Evolutionary conservation across 495 filamentous ascomycete genomes (phyloP), one percentile per base, ranked within the genome.

Genomic region (Delitschia confertaspora): DNA sequence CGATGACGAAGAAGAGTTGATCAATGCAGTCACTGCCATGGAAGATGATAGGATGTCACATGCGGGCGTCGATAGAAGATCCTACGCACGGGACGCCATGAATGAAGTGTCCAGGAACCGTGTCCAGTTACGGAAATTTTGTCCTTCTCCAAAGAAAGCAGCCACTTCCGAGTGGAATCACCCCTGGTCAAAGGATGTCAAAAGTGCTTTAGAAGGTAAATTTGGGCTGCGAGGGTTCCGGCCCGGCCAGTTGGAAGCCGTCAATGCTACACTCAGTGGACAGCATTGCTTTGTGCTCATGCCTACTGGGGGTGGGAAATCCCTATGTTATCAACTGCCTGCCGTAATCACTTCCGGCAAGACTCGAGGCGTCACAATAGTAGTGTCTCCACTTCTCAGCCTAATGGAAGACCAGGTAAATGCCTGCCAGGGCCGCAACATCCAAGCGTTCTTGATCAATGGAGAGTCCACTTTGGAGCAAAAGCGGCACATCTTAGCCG

Each of bases 241-340:
- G 6, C 72, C 73, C n/a, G 88, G 94, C 55, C 91, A 99, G 55
- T 74, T 96, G 6, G 84, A 95, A 61, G 91, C 91, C 5, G 91
- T 99, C 61, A 94, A 96, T 62, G 82, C 88, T 6, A 95, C 91
- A 0, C 66, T 99, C 26, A 68, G 66, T 23, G 89, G 88, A 0
- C 80, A 89, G 51, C 88, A 96, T 62, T 78, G 80, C 0, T 96
- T 99, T 58, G 82, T 96, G 10, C 64, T 96, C 18, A 96, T 99
- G 91, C 93, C 91, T 20, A 99, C 91, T 2, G 91, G 93, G 30
- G 93, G 91, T 37, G 91, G 91, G 11, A 98, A 99, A 59, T 95
- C 87, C 9, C 69, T 99, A 7, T 96, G 93, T 60, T 99, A 96
- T 60, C 91, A 99, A 55, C 67, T 99, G 11, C 93, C 91, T 6